Evolutionary conservation across 2,329 filamentous ascomycete species (phyloP), one percentile per base, ranked within the genome.

Genomic region (Phaeophleospora eucalypticola): DNA sequence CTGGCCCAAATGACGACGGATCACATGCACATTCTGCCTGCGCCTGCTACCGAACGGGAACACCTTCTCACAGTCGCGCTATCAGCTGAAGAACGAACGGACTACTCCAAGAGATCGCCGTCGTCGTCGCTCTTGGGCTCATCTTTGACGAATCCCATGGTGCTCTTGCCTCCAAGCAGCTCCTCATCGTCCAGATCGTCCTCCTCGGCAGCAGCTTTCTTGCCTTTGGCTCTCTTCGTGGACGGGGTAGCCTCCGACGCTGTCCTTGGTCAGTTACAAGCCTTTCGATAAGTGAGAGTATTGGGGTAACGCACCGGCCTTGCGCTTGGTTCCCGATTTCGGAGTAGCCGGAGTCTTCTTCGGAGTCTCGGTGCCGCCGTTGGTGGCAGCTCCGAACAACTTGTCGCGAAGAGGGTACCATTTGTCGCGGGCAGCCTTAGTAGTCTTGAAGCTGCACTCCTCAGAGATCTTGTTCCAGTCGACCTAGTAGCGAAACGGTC

Each of bases 391-490:
- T 14, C 14, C 19, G 16, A 37, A 37, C 3, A 37, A 12, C 42
- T 33, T 49, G 19, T 33, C 27, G 34, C 46, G 47, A 15, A 59
- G 27, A 2, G 45, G 24, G 10, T 46, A 8, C 48, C 50, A 60
- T 34, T 45, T 34, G 41, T 60, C 58, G 18, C 58, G 55, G 2
- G 56, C 57, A 16, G 51, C 42, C 43, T 60, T 60, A 2, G 48
- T 12, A 1, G 53, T 57, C 9, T 44, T 51, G 45, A 51, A 52
- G 39, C 49, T 47, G 15, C 51, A 49, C 8, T 48, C 41, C 2
- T 39, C 32, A 3, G 51, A 54, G 21, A 59, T 53, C 4, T 46
- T 34, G 17, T 41, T 43, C 58, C 58, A 60, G 46, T 58, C 49
- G 43, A 57, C 48, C 56, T 58, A 9, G 4, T 24, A 15, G 7